phyloP scores from a whole-genome alignment of 176 grass and related monocot genomes.

The Oryza meyeriana region DNA sequence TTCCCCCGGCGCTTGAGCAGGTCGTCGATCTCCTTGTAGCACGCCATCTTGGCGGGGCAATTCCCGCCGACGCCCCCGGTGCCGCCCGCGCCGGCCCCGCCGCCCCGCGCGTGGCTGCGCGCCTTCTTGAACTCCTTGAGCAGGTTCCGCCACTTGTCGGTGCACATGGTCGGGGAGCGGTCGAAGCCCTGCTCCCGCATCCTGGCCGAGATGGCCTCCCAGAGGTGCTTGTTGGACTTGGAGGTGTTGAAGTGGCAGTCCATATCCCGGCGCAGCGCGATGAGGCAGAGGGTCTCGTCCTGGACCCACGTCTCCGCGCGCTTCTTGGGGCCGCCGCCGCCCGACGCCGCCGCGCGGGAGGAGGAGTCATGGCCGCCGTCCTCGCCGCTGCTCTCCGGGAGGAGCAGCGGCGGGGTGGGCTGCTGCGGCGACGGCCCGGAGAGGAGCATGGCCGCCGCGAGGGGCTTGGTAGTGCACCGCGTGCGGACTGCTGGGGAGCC shows the following conservation, averaged over 20 bases:
- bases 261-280: slow-evolving; percentile 74
- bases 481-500: background rate
- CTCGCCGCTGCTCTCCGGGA: slow-evolving; percentile 75
- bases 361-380: slow-evolving; percentile 61
- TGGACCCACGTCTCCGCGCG: slow-evolving; percentile 96
- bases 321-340: slow-evolving; percentile 71
- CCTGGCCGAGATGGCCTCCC: slow-evolving; percentile 91
- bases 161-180: slow-evolving; percentile 97
- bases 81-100: slow-evolving; percentile 37
- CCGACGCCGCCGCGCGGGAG: slow-evolving; percentile 35
- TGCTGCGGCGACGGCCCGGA: slow-evolving; percentile 39
- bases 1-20: slow-evolving; percentile 79
- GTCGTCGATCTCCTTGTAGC: slow-evolving; percentile 98
- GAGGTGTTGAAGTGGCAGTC: slow-evolving; percentile 91
- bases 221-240: slow-evolving; percentile 99
- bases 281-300: slow-evolving; percentile 85
- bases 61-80: slow-evolving; percentile 48
- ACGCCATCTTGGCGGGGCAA: slow-evolving; percentile 80
- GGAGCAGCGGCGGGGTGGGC: slow-evolving; percentile 47
- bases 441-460: slow-evolving; percentile 55
- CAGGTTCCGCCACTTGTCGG: slow-evolving; percentile 95
- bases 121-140: slow-evolving; percentile 99
- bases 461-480: background rate
- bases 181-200: slow-evolving; percentile 93
- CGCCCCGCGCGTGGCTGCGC: slow-evolving; percentile 69